Conservation (phyloP, 2,329 filamentous ascomycete genomes). For the Aulographum hederae region DNA sequence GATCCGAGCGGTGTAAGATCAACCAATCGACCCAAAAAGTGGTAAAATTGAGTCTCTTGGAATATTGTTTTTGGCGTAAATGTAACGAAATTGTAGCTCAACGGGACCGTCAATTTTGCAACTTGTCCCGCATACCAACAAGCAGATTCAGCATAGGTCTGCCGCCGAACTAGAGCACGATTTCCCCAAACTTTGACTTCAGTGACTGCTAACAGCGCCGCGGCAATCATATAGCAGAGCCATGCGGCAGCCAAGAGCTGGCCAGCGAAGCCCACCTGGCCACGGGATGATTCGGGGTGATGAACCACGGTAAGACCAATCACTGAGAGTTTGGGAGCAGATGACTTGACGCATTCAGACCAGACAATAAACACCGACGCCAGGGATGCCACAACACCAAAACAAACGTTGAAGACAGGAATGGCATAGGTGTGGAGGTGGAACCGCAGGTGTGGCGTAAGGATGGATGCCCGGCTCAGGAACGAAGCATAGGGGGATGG, state of each 20-base stretch:
- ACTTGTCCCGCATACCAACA: conserved; percentile 94
- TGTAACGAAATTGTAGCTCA: conserved; percentile 93
- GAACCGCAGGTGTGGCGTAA: conserved; percentile 72
- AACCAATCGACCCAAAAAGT: conserved; percentile 69
- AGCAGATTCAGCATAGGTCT: conserved; percentile 82
- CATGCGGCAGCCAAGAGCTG: conserved; percentile 72
- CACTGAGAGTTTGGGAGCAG: conserved; percentile 51
- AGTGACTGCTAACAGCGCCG: conserved; percentile 70
- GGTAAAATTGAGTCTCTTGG: conserved; percentile 64
- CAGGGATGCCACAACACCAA: conserved; percentile 50
- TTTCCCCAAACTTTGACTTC: conserved; percentile 98
- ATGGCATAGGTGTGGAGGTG: conserved; percentile 56
- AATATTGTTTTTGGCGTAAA: conserved; percentile 42
- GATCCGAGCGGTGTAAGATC: conserved; percentile 65
- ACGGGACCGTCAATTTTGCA: conserved; percentile 76
- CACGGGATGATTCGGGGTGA: conserved; percentile 51
- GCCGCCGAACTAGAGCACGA: conserved; percentile 70
- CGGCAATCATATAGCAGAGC: conserved; percentile 92
- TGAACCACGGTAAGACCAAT: conserved; percentile 53
- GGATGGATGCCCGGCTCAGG: conserved; percentile 17
- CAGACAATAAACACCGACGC: conserved; percentile 76
- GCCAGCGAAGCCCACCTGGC: conserved; percentile 67
- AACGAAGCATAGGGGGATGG: conserved; percentile 11
- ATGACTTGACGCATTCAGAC: conserved; percentile 83
- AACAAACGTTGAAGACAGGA: conserved; percentile 44